Base-by-base conservation (phyloP, 1,284 basidiomycete genomes). In the Microbotryum intermedium region DNA sequence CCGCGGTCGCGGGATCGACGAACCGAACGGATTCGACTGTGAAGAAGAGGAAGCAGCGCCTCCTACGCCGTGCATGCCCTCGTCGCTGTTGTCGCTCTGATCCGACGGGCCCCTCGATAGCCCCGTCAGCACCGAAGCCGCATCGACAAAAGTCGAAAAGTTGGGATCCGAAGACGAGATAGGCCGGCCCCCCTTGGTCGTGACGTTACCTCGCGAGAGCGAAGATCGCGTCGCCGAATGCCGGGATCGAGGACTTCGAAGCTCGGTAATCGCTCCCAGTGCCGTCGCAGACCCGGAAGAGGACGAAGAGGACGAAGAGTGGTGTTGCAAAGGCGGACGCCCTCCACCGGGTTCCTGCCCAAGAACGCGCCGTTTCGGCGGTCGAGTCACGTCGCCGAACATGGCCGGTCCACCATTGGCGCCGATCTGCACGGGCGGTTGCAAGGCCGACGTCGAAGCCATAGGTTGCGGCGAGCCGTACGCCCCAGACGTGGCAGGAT, bases 121-220 rank as follows among this genome's bases (percentile, higher is more conserved):
- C 7, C 58, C 62, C 1, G 65, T 59, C 23, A 70, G 45, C 13
- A 61, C 67, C 9, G 56, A 44, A 4, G 69, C 69, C 18, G 69
- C 69, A 49, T 66, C 60, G 30, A 70, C 67, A 26, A 70, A 69
- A 3, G 61, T 62, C 4, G 59, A 59, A 39, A 68, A 68, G 18
- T 25, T 53, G 13, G 68, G 62, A 16, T 68, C 68, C 10, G 59
- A 53, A 7, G 60, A 51, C 20, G 62, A 63, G 4, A 62, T 49
- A 1, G 62, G 58, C 6, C 46, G 49, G 25, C 53, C 56, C 13
- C 18, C 34, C 34, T 18, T 39, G 34, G 34, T 16, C 13, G 34
- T 16, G 34, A 11, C 16, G 34, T 39, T 39, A 11, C 34, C 34
- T 39, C 34, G 34, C 34, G 34, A 39, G 46, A 48, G 46, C 46